Evolutionary conservation across 2,329 filamentous ascomycete genomes (phyloP).

Genomic region (Ceratocystiopsis brevicomis): DNA sequence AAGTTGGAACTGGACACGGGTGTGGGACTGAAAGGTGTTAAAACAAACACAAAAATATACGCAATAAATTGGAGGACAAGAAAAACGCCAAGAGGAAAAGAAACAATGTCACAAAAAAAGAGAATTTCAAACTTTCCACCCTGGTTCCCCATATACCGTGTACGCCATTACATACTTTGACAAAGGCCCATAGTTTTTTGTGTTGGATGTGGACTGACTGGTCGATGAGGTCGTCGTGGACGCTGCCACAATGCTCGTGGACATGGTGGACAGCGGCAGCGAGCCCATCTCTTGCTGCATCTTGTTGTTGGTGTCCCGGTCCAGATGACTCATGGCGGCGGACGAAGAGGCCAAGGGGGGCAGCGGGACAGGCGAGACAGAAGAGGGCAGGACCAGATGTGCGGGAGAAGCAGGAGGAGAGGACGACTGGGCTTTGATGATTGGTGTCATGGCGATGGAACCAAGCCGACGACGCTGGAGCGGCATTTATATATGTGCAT

Average conservation of each 20-base stretch:
- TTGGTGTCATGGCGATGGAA: no score
- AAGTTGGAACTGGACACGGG: constrained; percentile 6
- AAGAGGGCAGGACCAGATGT: background rate
- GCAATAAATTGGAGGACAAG: no score
- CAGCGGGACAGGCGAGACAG: background rate
- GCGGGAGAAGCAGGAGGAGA: background rate
- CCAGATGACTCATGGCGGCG: constrained; percentile 6
- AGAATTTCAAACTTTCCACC: no score
- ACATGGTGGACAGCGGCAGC: constrained; percentile 5
- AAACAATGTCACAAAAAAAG: no score
- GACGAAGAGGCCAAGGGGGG: background rate
- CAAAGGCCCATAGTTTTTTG: background rate
- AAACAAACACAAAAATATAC: no score
- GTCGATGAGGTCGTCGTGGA: background rate
- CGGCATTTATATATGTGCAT: no score
- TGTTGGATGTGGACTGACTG: background rate
- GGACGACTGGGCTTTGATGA: no score
- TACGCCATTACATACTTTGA: background rate
- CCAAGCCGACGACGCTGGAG: no score
- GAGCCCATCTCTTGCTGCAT: constrained; percentile 7
- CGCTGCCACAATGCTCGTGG: constrained; percentile 2
- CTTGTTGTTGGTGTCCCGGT: constrained; percentile 2
- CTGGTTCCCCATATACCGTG: background rate
- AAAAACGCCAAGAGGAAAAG: no score
- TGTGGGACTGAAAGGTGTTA: background rate